phyloP scores from a whole-genome alignment of 75 land plant species.

The Chamaecyparis obtusa region DNA sequence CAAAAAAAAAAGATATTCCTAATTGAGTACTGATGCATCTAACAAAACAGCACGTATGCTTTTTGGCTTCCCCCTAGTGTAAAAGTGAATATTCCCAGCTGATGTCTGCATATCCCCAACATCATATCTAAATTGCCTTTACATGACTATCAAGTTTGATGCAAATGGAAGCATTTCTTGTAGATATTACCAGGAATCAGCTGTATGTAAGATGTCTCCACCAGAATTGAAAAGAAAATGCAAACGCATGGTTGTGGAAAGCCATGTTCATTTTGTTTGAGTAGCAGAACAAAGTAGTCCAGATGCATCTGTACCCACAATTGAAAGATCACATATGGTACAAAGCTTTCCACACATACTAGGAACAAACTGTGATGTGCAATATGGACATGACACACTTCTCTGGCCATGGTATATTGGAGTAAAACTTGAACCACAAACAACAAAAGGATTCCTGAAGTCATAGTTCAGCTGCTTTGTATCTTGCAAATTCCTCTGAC shows the following conservation, averaged over 20 bases:
- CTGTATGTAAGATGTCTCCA: neutral
- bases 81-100: neutral
- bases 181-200: no score
- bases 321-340: constrained; percentile 46
- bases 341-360: constrained; percentile 32
- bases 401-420: no score
- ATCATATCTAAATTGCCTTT: neutral
- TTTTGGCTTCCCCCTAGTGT: neutral
- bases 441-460: no score
- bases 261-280: constrained; percentile 30
- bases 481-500: constrained; percentile 50
- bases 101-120: no score
- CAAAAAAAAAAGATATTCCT: no score
- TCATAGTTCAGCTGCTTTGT: constrained; percentile 31
- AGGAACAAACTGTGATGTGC: constrained; percentile 47
- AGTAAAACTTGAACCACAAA: no score
- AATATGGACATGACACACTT: constrained; percentile 36
- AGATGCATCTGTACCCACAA: constrained; percentile 59
- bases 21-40: neutral
- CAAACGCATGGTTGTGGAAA: neutral
- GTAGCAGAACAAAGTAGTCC: constrained; percentile 53
- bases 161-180: neutral
- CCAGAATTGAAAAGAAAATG: neutral
- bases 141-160: neutral
- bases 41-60: neutral